Evolutionary conservation across 352 stramenopile genomes (phyloP).

Genomic region (Pythium monospermum): DNA sequence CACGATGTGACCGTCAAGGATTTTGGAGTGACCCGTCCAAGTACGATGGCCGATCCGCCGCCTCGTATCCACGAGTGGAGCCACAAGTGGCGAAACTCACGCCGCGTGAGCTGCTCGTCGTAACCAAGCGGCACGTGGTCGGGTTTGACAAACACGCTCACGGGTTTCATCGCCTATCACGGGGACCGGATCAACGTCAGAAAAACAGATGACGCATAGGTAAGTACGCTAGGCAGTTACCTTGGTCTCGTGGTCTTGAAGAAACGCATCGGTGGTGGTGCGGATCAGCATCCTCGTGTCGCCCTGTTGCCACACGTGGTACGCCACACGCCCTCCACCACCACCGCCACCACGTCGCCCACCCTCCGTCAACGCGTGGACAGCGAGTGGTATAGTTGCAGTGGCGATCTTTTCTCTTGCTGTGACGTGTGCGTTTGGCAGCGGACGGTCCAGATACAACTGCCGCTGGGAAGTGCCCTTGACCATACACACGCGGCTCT

Average conservation of each 20-base stretch:
- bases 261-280: slow-evolving; percentile 31
- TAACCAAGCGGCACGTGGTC: slow-evolving; percentile 50
- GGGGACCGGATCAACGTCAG: not conserved
- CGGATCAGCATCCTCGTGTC: slow-evolving; percentile 57
- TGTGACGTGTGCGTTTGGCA: slow-evolving; percentile 19
- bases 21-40: slow-evolving; percentile 40
- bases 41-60: slow-evolving; percentile 38
- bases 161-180: slow-evolving; percentile 11
- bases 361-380: slow-evolving; percentile 21
- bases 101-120: slow-evolving; percentile 52
- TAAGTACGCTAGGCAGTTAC: not conserved
- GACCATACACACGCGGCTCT: slow-evolving; percentile 37
- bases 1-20: slow-evolving; percentile 31
- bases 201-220: not conserved
- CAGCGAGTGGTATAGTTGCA: slow-evolving; percentile 19
- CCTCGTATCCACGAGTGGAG: slow-evolving; percentile 78
- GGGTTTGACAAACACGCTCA: slow-evolving; percentile 71
- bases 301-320: slow-evolving; percentile 65
- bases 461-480: slow-evolving; percentile 31
- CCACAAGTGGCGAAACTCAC: slow-evolving; percentile 61
- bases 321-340: slow-evolving; percentile 29
- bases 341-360: not conserved
- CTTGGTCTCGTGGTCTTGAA: slow-evolving; percentile 13
- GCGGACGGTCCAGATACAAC: slow-evolving; percentile 49
- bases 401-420: slow-evolving; percentile 27